Base-by-base conservation (phyloP, 345 rosid genomes). In the Pistacia atlantica region DNA sequence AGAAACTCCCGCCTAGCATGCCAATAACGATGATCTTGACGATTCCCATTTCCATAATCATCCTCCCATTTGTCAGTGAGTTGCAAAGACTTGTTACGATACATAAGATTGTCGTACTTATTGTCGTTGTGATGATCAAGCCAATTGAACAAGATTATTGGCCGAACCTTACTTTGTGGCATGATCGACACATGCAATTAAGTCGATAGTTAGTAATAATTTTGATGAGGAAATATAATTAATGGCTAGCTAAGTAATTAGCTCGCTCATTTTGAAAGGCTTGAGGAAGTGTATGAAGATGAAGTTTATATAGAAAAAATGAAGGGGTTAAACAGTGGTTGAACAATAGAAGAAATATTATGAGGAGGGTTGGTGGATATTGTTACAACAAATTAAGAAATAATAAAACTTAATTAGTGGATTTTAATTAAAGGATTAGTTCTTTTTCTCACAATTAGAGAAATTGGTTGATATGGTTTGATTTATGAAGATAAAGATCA, bases 1-100 rank as follows among this genome's bases (percentile, higher is more conserved):
- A 86, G 57, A 69, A 89, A 86, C 10, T 82, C 86, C 4, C 88
- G 81, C 65, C 92, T 86, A 2, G 90, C 88, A 1, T 83, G 79
- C 88, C 87, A 86, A 5, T 84, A 84, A 13, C 86, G 85, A 0
- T n/a, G 78, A 12, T 79, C 80, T 33, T 59, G 52, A 11, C 83
- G 84, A 56, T 68, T 71, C 1, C 79, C 80, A 11, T 78, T 72
- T 8, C 74, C 80, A 4, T 33, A 63, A 35, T 79, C 68, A n/a
- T 79, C 79, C 31, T 79, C 61, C 75, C 78, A 76, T 10, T 49
- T 75, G 20, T 81, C 77, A 1, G 82, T 68, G 4, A 76, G 55
- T 6, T 45, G 73, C 46, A 69, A 51, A 4, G 75, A 42, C 7
- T 33, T 33, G 5, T 11, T 14, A 49, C 3, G 28, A 42, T 4